These are phyloP conservation scores for Ceratobasidium sp. DNA, from an alignment of 1,284 basidiomycete genomes.

Conservation along the genomic window DNA sequence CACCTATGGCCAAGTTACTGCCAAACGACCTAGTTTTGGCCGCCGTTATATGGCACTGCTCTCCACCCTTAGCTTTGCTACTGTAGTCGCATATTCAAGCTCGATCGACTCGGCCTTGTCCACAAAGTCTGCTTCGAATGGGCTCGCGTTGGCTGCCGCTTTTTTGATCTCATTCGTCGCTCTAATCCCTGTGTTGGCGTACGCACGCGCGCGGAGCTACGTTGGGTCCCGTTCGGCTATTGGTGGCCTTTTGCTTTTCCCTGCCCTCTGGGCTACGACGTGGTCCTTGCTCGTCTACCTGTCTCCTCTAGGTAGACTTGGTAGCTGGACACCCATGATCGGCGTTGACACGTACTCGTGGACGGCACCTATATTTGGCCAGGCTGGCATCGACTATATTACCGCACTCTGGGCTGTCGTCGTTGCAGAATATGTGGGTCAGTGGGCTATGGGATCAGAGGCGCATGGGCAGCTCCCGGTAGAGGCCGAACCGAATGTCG, in stretches of 20 bases:
- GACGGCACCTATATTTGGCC: slow-evolving; percentile 68
- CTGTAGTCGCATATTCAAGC: slow-evolving; percentile 23
- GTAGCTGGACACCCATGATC: slow-evolving; percentile 73
- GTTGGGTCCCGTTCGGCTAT: slow-evolving; percentile 9
- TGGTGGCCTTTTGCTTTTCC: slow-evolving; percentile 64
- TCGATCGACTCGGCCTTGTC: slow-evolving; percentile 53
- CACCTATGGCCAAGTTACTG: neutral
- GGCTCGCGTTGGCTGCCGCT: slow-evolving; percentile 61
- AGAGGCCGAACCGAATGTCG: slow-evolving; percentile 1
- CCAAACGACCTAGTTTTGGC: neutral
- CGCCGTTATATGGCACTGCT: slow-evolving; percentile 24
- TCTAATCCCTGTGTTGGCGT: slow-evolving; percentile 21
- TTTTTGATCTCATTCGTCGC: slow-evolving; percentile 23
- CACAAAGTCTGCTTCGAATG: slow-evolving; percentile 56
- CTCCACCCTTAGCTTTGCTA: slow-evolving; percentile 33
- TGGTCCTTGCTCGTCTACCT: slow-evolving; percentile 67
- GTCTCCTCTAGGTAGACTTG: slow-evolving; percentile 75
- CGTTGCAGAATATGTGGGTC: slow-evolving; percentile 64
- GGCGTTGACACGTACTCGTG: slow-evolving; percentile 70
- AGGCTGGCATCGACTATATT: slow-evolving; percentile 74
- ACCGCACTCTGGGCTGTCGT: slow-evolving; percentile 77
- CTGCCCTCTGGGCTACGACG: slow-evolving; percentile 72
- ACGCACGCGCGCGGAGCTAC: slow-evolving; percentile 2
- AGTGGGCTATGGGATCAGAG: slow-evolving; percentile 68
- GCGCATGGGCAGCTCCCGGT: slow-evolving; percentile 49